phyloP scores from a whole-genome alignment of 2,329 filamentous ascomycete genomes.

The Phoma herbarum region DNA sequence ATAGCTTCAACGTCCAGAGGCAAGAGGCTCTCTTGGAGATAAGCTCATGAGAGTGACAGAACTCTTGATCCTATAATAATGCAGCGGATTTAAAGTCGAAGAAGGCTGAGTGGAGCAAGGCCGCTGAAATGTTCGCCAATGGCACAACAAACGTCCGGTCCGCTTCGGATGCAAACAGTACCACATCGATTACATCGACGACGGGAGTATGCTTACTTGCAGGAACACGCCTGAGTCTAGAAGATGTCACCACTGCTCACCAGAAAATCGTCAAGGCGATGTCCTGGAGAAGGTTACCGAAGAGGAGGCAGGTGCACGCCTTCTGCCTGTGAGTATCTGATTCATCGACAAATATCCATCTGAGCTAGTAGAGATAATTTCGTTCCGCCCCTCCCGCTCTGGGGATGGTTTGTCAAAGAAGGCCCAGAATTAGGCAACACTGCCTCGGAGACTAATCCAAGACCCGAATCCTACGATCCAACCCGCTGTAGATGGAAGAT shows the following conservation, averaged over 20 bases:
- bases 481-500: background rate
- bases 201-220: background rate
- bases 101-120: background rate
- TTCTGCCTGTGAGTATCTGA: background rate
- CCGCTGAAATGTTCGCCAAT: background rate
- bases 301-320: background rate
- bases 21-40: background rate
- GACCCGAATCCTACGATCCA: background rate
- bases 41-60: background rate
- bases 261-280: background rate
- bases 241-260: background rate
- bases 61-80: background rate
- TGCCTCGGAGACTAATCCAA: background rate
- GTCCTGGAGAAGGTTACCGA: background rate
- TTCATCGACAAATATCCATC: background rate
- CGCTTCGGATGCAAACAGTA: background rate
- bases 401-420: background rate
- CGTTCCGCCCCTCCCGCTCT: background rate
- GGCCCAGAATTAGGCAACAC: background rate
- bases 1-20: background rate
- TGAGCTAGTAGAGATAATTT: background rate
- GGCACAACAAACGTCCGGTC: background rate
- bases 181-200: background rate
- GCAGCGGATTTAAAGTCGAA: background rate
- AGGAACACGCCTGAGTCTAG: background rate